Conservation (phyloP, 306 rosid genomes). For the Cucurbita ficifolia region DNA sequence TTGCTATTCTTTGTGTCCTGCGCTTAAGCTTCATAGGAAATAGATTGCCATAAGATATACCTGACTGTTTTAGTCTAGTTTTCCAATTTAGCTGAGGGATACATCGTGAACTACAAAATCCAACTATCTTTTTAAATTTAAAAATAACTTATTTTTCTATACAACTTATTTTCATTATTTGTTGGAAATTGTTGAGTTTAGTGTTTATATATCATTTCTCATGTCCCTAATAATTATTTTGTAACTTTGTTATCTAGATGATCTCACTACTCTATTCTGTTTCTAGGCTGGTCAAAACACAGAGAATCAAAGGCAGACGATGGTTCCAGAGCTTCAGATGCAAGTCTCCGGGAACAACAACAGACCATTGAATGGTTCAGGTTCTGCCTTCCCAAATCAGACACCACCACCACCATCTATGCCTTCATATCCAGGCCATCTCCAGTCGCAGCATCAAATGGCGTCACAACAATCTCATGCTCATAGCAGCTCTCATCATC, state of each 20-base stretch:
- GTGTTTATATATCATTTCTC: neutral
- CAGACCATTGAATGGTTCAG: conserved; percentile 63
- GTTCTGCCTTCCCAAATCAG: conserved; percentile 68
- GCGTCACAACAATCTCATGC: conserved; percentile 67
- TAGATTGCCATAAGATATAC: neutral
- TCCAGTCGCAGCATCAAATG: conserved; percentile 62
- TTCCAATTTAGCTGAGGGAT: too few relatives aligned
- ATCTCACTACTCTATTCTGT: conserved; percentile 1
- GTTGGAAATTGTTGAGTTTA: neutral
- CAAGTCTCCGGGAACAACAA: conserved; percentile 66
- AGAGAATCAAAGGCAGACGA: conserved; percentile 78
- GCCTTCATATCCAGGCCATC: conserved; percentile 64
- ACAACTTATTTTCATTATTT: neutral
- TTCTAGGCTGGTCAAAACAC: conserved; percentile 70
- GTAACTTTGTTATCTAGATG: neutral
- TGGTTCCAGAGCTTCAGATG: conserved; percentile 68
- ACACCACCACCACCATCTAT: conserved; percentile 55
- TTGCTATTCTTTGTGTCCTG: neutral
- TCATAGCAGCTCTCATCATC: conserved; percentile 45
- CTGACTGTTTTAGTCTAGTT: neutral
- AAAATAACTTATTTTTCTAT: neutral
- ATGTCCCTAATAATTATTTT: neutral
- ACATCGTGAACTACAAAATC: neutral
- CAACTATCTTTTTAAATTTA: neutral
- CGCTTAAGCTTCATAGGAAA: neutral